phyloP scores from a whole-genome alignment of 2,329 filamentous ascomycete species.

The Sordariomycetes sp. region DNA sequence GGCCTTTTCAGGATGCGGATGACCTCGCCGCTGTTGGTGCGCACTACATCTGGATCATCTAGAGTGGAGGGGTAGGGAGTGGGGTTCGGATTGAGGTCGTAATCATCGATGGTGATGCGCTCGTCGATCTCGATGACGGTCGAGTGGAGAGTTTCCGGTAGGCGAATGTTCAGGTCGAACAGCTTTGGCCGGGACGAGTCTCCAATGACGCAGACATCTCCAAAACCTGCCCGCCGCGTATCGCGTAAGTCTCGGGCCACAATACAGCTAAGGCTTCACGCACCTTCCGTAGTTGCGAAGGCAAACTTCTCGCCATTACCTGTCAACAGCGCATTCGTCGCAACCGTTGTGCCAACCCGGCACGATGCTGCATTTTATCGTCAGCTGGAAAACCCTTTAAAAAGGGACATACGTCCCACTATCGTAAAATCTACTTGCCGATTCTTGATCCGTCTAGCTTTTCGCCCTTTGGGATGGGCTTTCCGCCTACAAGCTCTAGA shows the following conservation, averaged over 20 bases:
- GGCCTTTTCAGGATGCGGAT: neutral
- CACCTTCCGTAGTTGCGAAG: conserved; percentile 52
- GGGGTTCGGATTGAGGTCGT: conserved; percentile 32
- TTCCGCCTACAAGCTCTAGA: conserved; percentile 27
- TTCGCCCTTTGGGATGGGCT: neutral
- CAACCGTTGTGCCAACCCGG: conserved; percentile 61
- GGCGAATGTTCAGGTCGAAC: neutral
- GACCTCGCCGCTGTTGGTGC: neutral
- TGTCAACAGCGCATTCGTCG: conserved; percentile 56
- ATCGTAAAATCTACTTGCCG: no score
- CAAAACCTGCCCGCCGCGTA: conserved; percentile 14
- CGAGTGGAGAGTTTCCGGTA: neutral
- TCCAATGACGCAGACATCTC: neutral
- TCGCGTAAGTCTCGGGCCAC: neutral
- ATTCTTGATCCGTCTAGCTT: neutral
- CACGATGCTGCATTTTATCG: conserved; percentile 21
- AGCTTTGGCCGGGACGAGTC: neutral
- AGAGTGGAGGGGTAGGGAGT: neutral
- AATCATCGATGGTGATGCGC: conserved; percentile 55
- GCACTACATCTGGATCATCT: neutral
- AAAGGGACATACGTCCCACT: neutral
- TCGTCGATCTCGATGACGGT: conserved; percentile 48
- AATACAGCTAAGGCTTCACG: neutral
- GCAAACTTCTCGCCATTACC: conserved; percentile 55
- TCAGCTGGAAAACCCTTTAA: neutral